Evolutionary conservation across 352 stramenopile genomes (phyloP).

Genomic region (Phytopythium vexans): DNA sequence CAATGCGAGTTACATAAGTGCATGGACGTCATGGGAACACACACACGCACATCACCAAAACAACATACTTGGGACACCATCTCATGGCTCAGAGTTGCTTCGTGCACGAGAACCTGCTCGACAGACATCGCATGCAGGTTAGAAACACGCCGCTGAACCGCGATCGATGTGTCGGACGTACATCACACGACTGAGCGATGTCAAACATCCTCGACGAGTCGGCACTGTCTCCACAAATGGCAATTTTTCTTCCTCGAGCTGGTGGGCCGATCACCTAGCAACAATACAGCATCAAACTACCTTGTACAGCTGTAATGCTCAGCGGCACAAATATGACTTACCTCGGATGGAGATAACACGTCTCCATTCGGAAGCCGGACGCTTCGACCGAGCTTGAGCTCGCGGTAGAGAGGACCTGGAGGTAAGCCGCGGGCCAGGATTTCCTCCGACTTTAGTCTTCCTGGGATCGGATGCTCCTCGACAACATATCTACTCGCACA

Average conservation of each 20-base stretch:
- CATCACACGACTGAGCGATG: constrained; percentile 72
- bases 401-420: constrained; percentile 85
- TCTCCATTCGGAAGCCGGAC: constrained; percentile 82
- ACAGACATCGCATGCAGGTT: background rate
- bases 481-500: constrained; percentile 61
- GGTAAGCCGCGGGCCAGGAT: constrained; percentile 80
- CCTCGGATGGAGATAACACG: constrained; percentile 74
- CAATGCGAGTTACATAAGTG: background rate
- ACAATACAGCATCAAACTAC: constrained; percentile 2
- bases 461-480: constrained; percentile 66
- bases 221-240: constrained; percentile 73
- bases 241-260: constrained; percentile 63
- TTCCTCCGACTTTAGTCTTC: constrained; percentile 84
- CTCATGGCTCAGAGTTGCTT: constrained; percentile 74
- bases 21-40: constrained; percentile 1
- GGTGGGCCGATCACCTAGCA: constrained; percentile 55
- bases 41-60: background rate
- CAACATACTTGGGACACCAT: constrained; percentile 61
- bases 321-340: constrained; percentile 12
- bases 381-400: constrained; percentile 86
- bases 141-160: background rate
- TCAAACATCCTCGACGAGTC: constrained; percentile 76
- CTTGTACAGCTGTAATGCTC: background rate
- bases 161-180: constrained; percentile 17
- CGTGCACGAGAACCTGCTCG: constrained; percentile 80